Base-by-base conservation (phyloP, 371 early-diverging fungal genomes). In the Chytridium lagenaria region DNA sequence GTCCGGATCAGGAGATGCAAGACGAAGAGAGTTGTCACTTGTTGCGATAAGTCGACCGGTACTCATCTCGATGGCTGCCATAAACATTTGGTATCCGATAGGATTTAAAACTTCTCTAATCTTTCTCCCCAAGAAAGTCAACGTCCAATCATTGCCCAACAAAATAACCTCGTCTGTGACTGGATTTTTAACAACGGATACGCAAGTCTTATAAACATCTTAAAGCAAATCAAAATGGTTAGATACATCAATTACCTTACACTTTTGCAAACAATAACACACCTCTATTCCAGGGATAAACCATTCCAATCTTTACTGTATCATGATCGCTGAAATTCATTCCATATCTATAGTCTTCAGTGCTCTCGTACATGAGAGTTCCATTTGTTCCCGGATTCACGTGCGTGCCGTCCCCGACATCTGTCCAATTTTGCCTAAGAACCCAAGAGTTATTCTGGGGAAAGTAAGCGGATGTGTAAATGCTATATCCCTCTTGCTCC, bases 101-200 rank as follows among this genome's bases (percentile, higher is more conserved):
- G 34, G 15, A 23, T 2, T 2, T 28, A 72, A 12, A 31, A 67
- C n/a, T 19, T 50, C 55, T 0, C 12, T 67, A 30, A 72, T n/a
- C 30, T 72, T 49, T 3, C 1, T n/a, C 22, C 64, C 64, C n/a
- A 72, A 1, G 44, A 67, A 65, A 1, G 0, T 19, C 26, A 72
- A 30, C 23, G 67, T 65, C 72, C 65, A 66, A 44, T 72, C 72
- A 30, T 49, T 57, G 1, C 67, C 72, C 31, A 72, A 15, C 26
- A 52, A 34, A 0, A 67, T 37, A 2, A 37, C 22, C 44, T 72
- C 67, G 5, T 26, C 12, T 7, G 68, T 67, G 16, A 68, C 73
- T 26, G 38, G 68, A 40, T 73, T 68, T 34, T 63, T 15, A 2
- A 40, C 36, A 31, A 72, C 23, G 1, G 37, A 15, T 16, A 50